Evolutionary conservation across 1,284 basidiomycete genomes (phyloP).

Genomic region (Cystobasidium sp.): DNA sequence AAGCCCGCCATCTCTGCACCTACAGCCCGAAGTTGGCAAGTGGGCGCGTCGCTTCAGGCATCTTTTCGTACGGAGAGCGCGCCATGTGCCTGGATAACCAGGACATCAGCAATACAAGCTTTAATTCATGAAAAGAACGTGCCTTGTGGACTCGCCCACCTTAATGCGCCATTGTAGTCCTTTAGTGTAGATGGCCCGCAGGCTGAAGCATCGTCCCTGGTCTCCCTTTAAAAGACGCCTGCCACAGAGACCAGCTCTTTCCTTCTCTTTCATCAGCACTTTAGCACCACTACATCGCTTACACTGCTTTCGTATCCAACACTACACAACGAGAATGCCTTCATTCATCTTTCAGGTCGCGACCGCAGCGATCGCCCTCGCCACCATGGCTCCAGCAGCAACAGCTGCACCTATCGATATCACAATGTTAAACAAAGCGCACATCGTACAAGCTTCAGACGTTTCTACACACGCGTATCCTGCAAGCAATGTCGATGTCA

Average conservation of each 20-base stretch:
- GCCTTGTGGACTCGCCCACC: too few relatives aligned
- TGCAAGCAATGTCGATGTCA: constrained; percentile 17
- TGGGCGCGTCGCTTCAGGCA: too few relatives aligned
- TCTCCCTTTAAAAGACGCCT: too few relatives aligned
- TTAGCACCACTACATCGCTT: neutral
- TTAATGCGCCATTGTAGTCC: too few relatives aligned
- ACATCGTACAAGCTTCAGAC: neutral
- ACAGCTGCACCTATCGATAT: neutral
- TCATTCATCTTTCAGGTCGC: constrained; percentile 23
- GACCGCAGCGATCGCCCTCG: neutral
- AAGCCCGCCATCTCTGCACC: constrained; percentile 10
- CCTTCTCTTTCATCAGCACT: neutral
- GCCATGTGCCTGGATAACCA: too few relatives aligned
- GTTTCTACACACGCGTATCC: neutral
- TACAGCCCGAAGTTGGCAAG: too few relatives aligned
- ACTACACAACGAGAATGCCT: constrained; percentile 1
- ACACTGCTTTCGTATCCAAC: neutral
- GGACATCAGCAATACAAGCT: too few relatives aligned
- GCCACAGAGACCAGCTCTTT: neutral
- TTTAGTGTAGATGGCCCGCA: too few relatives aligned
- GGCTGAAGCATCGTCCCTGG: too few relatives aligned
- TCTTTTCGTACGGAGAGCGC: too few relatives aligned
- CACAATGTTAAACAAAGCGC: neutral
- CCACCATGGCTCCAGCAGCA: neutral
- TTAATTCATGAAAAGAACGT: too few relatives aligned